Evolutionary conservation across 345 rosid genomes (phyloP), one percentile per base, ranked within the genome.

Genomic region (Barbarea vulgaris): DNA sequence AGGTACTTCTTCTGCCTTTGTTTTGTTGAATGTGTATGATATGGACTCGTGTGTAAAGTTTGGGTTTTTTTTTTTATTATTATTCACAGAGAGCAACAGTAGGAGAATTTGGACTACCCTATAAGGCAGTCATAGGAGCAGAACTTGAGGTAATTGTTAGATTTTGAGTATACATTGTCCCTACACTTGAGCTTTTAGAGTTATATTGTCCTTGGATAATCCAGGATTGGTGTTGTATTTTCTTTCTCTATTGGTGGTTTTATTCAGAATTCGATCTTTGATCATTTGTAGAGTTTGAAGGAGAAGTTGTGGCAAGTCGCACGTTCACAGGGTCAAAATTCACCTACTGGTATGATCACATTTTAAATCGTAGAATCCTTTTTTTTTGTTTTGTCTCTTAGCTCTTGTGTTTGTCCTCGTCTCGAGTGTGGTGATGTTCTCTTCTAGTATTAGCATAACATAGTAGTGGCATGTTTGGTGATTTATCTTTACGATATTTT

Each of bases 21-120:
- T 47, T 11, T 52, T 27, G 48, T 48, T 14, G 7, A 39, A 10
- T 61, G 47, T 10, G 18, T 78, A 18, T 11, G 21, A 47, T 77
- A 62, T 36, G 44, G 54, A 15, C 24, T 14, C 17, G 14, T 1
- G 2, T 6, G 31, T 71, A 15, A 52, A 53, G 3, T 67, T 24
- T 31, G 4, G 1, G 33, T 75, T 31, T 67, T 77, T 5, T 47
- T 37, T 12, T 47, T 31, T 67, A 76, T 5, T 47, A 27, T 12
- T 47, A 60, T 66, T 71, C 31, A 52, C 74, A 91, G 98, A 87
- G 85, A 81, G 85, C 84, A 4, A 73, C 82, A 30, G 77, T 90
- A 85, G 81, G 83, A 24, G 97, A 92, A 79, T 83, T 92, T 60
- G 78, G 86, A 54, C 85, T 89, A 82, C 90, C 91, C 9, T 87